Evolutionary conservation across 2,329 filamentous ascomycete genomes (phyloP).

Genomic region (Xylogone sp.): DNA sequence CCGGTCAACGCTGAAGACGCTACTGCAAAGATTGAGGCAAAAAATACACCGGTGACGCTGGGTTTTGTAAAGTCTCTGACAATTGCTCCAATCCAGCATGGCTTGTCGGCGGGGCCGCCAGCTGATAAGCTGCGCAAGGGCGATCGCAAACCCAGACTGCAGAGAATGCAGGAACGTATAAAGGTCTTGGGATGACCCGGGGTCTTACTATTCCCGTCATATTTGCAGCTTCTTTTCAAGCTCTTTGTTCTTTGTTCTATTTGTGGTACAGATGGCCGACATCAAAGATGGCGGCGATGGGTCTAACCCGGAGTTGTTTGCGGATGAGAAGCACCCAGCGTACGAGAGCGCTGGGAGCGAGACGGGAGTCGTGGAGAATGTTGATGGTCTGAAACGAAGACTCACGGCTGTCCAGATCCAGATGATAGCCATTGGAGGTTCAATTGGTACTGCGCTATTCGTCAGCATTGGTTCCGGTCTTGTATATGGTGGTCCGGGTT

Average conservation of each 20-base stretch:
- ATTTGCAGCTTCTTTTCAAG: background rate
- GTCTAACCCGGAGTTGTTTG: background rate
- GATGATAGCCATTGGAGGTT: constrained; percentile 45
- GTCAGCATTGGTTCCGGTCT: constrained; percentile 40
- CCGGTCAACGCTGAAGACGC: background rate
- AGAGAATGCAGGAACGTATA: background rate
- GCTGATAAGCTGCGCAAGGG: background rate
- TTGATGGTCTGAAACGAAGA: constrained; percentile 22
- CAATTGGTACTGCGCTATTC: constrained; percentile 44
- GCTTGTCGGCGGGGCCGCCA: background rate
- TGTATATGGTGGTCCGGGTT: constrained; percentile 29
- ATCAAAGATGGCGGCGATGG: constrained; percentile 10
- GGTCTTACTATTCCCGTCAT: background rate
- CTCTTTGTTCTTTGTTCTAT: too few relatives aligned
- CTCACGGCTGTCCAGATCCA: constrained; percentile 44
- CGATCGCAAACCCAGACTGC: background rate
- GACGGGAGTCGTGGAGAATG: constrained; percentile 11
- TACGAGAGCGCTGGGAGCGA: constrained; percentile 10
- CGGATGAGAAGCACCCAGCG: constrained; percentile 9
- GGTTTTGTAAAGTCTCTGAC: background rate
- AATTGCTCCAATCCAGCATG: background rate
- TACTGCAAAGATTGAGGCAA: background rate
- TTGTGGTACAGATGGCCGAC: constrained; percentile 16
- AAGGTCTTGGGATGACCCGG: background rate
- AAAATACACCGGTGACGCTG: background rate